These are phyloP conservation scores for Aspergillus affinis DNA, from an alignment of 495 filamentous ascomycete species.

Conservation along the genomic window DNA sequence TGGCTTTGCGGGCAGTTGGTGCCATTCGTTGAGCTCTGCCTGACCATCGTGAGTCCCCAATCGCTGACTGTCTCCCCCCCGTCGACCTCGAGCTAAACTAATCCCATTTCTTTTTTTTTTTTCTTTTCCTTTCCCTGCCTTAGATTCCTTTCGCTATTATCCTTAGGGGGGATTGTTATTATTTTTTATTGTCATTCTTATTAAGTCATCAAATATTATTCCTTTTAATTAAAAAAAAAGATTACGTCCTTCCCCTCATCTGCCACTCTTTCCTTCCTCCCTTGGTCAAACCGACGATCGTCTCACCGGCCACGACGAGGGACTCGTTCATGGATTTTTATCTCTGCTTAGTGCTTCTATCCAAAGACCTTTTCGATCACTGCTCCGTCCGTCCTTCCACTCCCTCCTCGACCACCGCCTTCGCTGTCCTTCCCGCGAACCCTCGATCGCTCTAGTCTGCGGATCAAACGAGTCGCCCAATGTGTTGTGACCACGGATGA, in stretches of 20 bases:
- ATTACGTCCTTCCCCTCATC: conserved; percentile 6
- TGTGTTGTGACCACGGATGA: conserved; percentile 44
- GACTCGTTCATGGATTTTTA: conserved; percentile 7
- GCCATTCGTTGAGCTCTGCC: too few relatives aligned
- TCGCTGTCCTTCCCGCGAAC: neutral
- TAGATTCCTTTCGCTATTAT: too few relatives aligned
- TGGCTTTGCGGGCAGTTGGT: neutral
- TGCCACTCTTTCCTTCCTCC: conserved; percentile 1
- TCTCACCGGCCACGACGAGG: conserved; percentile 17
- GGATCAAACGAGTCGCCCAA: conserved; percentile 28
- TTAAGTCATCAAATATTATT: neutral
- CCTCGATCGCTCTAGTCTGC: conserved; percentile 13
- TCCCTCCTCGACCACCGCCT: neutral
- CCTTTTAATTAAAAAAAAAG: neutral
- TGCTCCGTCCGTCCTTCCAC: neutral
- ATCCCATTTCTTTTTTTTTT: neutral
- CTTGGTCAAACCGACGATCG: conserved; percentile 11
- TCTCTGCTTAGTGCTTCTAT: neutral
- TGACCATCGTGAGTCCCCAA: neutral
- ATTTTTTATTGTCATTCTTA: neutral
- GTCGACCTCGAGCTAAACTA: neutral
- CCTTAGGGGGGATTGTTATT: too few relatives aligned
- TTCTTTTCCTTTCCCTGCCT: neutral
- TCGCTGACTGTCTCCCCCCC: neutral
- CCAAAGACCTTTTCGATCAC: neutral